phyloP scores from a whole-genome alignment of 352 stramenopile genomes.

The Pythium rhizo-oryzae region DNA sequence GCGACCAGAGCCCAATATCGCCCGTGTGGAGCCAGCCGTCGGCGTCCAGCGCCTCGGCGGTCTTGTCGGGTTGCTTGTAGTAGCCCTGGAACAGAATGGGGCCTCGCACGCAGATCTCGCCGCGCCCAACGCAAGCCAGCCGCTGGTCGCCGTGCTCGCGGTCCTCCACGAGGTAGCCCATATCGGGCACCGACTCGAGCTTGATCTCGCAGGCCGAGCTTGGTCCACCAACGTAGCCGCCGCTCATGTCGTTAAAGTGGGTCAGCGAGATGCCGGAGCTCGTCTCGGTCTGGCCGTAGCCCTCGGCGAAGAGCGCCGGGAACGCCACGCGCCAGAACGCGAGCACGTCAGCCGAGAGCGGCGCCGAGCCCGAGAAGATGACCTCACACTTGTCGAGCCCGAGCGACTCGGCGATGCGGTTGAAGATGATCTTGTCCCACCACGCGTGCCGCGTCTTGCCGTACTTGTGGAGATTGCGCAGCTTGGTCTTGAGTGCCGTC shows the following conservation, averaged over 20 bases:
- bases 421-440: constrained; percentile 96
- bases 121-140: constrained; percentile 49
- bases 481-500: constrained; percentile 61
- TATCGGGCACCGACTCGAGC: constrained; percentile 96
- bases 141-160: constrained; percentile 44
- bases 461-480: constrained; percentile 62
- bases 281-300: constrained; percentile 97
- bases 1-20: constrained; percentile 95
- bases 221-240: constrained; percentile 93
- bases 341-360: constrained; percentile 92
- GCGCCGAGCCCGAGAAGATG: constrained; percentile 95
- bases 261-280: constrained; percentile 78
- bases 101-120: constrained; percentile 79
- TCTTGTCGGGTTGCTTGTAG: constrained; percentile 95
- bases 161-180: constrained; percentile 94
- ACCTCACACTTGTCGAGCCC: constrained; percentile 84
- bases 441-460: constrained; percentile 62
- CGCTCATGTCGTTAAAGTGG: constrained; percentile 40
- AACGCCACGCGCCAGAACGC: constrained; percentile 95
- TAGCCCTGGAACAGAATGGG: constrained; percentile 92
- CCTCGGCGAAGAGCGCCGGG: constrained; percentile 87
- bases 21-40: constrained; percentile 97
- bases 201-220: constrained; percentile 89
- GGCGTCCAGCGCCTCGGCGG: constrained; percentile 87
- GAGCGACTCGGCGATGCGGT: constrained; percentile 91